Evolutionary conservation across 78 protist species (phyloP).

Genomic region (Dictyostelium intermedium): DNA sequence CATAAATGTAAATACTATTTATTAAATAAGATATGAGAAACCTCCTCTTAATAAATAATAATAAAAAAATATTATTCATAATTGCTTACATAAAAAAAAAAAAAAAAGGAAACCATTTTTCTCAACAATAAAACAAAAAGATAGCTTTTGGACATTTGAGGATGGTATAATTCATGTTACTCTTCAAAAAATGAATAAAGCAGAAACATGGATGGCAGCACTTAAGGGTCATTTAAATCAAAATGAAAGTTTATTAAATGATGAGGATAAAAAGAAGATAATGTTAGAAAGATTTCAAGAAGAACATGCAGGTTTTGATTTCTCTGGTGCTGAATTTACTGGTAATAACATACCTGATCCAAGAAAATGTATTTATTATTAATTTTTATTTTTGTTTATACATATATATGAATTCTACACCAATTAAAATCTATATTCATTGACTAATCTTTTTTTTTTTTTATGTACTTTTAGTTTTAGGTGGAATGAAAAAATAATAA

Average conservation of each 20-base stretch:
- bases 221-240: slow-evolving; percentile 53
- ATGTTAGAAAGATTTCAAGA: slow-evolving; percentile 82
- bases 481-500: not conserved
- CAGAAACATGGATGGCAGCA: slow-evolving; percentile 75
- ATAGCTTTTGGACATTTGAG: slow-evolving; percentile 76
- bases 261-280: slow-evolving; percentile 60
- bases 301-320: slow-evolving; percentile 75
- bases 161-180: slow-evolving; percentile 68
- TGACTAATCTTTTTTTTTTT: not conserved
- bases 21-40: no score
- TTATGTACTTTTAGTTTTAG: not conserved
- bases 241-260: slow-evolving; percentile 13
- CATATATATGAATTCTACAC: no score
- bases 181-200: slow-evolving; percentile 67
- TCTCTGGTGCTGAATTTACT: slow-evolving; percentile 63
- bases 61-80: not conserved
- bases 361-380: not conserved
- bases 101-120: slow-evolving; percentile 43
- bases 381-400: no score
- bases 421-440: no score
- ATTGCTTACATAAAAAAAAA: not conserved
- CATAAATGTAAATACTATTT: slow-evolving; percentile 61
- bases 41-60: no score
- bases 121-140: slow-evolving; percentile 54
- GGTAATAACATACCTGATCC: slow-evolving; percentile 35